Evolutionary conservation across 2,329 filamentous ascomycete species (phyloP), one percentile per base, ranked within the genome.

Genomic region (Fusarium pseudoanthophilum): DNA sequence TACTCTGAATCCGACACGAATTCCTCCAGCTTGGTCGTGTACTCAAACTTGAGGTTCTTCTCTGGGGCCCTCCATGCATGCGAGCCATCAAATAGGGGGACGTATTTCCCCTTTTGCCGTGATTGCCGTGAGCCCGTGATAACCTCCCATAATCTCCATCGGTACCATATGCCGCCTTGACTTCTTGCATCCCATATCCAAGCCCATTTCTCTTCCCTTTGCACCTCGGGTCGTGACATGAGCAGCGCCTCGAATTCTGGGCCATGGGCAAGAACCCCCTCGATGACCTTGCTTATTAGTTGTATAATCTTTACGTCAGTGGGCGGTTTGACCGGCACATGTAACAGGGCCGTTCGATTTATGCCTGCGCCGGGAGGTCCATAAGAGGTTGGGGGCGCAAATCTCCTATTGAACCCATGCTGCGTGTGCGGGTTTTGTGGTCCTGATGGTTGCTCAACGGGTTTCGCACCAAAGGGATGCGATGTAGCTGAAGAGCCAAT

Each of bases 161-260:
- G 91, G 81, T 98, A 98, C 88, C 95, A 99, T 21, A 97, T 89
- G 21, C 92, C 95, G 32, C 91, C 95, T 71, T 88, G 86, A 78
- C 91, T 95, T 73, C 91, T 89, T 26, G 95, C 89, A 80, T 98
- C 92, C 92, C 94, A 99, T 10, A 99, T 86, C 93, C 95, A 99
- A 1, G 95, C 93, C 91, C 95, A 98, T 74, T 92, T 95, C 80
- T 97, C 93, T 67, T 97, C 93, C 45, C 87, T 88, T 79, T 97
- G 94, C 2, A 98, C 92, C 61, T 95, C 91, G 0, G 93, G 90
- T 24, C 93, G 88, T 56, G 92, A 92, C 96, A 98, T 98, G 11
- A 99, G 87, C 5, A 97, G 85, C 10, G 95, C 95, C 82, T 99
- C 96, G 69, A 97, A 97, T 78, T 96, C 94, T 0, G 93, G 90